Evolutionary conservation across 495 filamentous ascomycete species (phyloP), one percentile per base, ranked within the genome.

Genomic region (Penicillium maclennaniae): DNA sequence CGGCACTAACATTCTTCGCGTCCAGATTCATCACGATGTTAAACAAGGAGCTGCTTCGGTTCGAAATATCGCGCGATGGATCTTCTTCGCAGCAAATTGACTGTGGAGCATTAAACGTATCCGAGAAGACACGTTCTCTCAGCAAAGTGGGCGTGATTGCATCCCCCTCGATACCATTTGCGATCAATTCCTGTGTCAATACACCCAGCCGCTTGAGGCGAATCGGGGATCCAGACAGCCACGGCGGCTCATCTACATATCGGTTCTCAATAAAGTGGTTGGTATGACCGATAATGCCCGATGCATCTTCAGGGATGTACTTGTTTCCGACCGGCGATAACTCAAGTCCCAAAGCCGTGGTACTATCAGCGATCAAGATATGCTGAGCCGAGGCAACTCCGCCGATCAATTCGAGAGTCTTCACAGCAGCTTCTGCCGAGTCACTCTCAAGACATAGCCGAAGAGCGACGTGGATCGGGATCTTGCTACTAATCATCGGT

Each of bases 381-480:
- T 87, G 83, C 39, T 77, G 79, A 21, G 83, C 75, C 26, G 79
- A 80, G 0, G 84, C 84, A 7, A 86, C 79, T 12, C 84, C 83
- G 15, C 68, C 68, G 16, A 71, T 65, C 17, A 51, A 51, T 48
- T 79, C 66, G 36, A 87, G 58, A 12, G 55, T 67, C 10, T 63
- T 49, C 4, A 86, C 69, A 10, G 85, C 85, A 39, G 73, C 70
- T 5, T 65, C 67, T 0, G 76, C 75, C 4, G 79, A 81, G 4
- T 46, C 53, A 39, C 76, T 80, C 53, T 89, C 83, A 19, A 89
- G 65, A 23, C 75, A 80, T 26, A 75, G 65, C 20, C 85, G 74
- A 7, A 89, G 73, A 2, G 80, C 83, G 14, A 89, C 62, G 61
- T 89, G 86, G 19, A 82, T 78, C 0, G 86, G 85, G 7, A 87